Conservation (phyloP, 768 basidiomycete genomes). For the Phylloporus arenicola region DNA sequence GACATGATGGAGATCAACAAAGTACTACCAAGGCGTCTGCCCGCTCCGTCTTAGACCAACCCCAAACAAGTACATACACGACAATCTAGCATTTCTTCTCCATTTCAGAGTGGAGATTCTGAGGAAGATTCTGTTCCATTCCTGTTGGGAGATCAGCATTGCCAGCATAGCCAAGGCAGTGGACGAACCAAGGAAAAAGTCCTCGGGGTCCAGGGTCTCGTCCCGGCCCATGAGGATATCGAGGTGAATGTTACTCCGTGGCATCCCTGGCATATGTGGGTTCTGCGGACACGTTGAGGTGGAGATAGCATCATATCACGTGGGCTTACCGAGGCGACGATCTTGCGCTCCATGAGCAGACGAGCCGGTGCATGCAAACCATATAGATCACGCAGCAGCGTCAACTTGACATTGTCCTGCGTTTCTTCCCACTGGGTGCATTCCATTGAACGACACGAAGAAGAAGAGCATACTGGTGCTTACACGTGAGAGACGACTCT, state of each 20-base stretch:
- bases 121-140: slow-evolving; percentile 43
- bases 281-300: slow-evolving; percentile 37
- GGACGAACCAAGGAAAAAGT: slow-evolving; percentile 72
- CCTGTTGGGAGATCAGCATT: slow-evolving; percentile 34
- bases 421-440: slow-evolving; percentile 82
- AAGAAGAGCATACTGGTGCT: slow-evolving; percentile 17
- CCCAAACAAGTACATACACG: slow-evolving; percentile 23
- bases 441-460: neutral
- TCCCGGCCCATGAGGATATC: slow-evolving; percentile 95
- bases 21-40: neutral
- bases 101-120: slow-evolving; percentile 63
- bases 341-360: slow-evolving; percentile 88
- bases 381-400: slow-evolving; percentile 74
- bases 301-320: neutral
- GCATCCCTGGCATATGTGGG: slow-evolving; percentile 59
- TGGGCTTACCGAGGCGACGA: slow-evolving; percentile 59
- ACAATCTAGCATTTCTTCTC: slow-evolving; percentile 49
- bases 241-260: slow-evolving; percentile 74
- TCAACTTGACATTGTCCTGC: slow-evolving; percentile 82
- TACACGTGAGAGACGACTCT: slow-evolving; percentile 74
- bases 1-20: slow-evolving; percentile 16
- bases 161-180: neutral
- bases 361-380: slow-evolving; percentile 89
- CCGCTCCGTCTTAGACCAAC: slow-evolving; percentile 2
- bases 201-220: slow-evolving; percentile 69